A percentile compares a stretch with the other conserved stretches of the same genome.
Evolutionary conservation across 1,139 yeast species (phyloP).

Genomic region (Debaryomycetaceae sp.): DNA sequence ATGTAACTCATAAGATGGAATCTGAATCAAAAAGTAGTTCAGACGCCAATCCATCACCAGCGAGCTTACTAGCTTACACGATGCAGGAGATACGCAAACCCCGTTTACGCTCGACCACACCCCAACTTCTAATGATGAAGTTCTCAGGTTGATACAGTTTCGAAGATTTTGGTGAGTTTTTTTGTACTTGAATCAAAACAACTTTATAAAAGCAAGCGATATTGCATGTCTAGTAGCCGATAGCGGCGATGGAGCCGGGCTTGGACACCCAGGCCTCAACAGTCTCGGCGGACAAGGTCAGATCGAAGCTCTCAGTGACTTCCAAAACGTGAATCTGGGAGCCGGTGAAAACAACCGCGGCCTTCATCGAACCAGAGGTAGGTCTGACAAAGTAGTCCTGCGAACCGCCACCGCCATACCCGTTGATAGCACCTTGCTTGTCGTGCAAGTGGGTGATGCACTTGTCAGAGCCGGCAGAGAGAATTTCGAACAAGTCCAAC

Average conservation of each 20-base stretch:
- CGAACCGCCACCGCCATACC: constrained; percentile 72
- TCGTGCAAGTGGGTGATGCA: constrained; percentile 81
- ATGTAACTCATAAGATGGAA: constrained; percentile 13
- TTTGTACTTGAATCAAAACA: too few species aligned
- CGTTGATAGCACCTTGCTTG: constrained; percentile 68
- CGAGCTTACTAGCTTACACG: not conserved
- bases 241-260: constrained; percentile 47
- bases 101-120: too few species aligned
- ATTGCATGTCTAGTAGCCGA: constrained; percentile 7
- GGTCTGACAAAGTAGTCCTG: constrained; percentile 87
- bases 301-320: constrained; percentile 55
- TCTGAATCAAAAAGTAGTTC: too few species aligned
- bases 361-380: constrained; percentile 69
- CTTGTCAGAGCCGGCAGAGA: constrained; percentile 64
- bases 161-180: not conserved
- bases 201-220: constrained; percentile 4
- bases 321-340: constrained; percentile 53
- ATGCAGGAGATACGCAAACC: too few species aligned
- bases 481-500: constrained; percentile 75
- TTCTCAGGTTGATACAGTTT: too few species aligned
- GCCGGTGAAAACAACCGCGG: constrained; percentile 76
- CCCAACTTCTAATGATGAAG: too few species aligned
- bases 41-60: not conserved
- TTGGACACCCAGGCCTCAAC: constrained; percentile 52
- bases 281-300: constrained; percentile 48